phyloP scores from a whole-genome alignment of 495 filamentous ascomycete species.

The Beverwykella pulmonaria region DNA sequence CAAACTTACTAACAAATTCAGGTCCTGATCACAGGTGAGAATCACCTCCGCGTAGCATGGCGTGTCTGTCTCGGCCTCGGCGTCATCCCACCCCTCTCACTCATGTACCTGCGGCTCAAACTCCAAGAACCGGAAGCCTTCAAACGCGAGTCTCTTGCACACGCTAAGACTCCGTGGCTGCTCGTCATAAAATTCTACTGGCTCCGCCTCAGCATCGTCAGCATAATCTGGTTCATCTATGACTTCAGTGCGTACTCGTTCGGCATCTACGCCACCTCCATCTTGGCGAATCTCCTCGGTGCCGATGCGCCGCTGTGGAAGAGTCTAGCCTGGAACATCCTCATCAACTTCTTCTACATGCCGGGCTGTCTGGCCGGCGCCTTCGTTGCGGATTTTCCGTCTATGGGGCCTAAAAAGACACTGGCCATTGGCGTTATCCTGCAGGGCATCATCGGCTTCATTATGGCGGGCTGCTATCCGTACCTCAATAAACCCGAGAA shows the following conservation, averaged over 20 bases:
- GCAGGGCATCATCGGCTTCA: conserved; percentile 80
- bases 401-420: conserved; percentile 71
- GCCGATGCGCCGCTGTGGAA: conserved; percentile 63
- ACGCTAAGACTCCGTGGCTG: conserved; percentile 59
- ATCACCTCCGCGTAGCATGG: conserved; percentile 75
- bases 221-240: conserved; percentile 89
- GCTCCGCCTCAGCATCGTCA: conserved; percentile 66
- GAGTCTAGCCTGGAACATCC: conserved; percentile 80
- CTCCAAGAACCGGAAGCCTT: conserved; percentile 84
- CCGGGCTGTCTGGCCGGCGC: conserved; percentile 80
- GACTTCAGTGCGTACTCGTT: conserved; percentile 84
- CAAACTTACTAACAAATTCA: conserved; percentile 27
- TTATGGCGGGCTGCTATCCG: conserved; percentile 79
- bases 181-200: conserved; percentile 64
- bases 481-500: conserved; percentile 62
- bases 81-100: conserved; percentile 72
- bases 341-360: conserved; percentile 84
- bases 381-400: conserved; percentile 63
- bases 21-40: conserved; percentile 67
- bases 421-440: conserved; percentile 66
- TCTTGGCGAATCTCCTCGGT: conserved; percentile 67
- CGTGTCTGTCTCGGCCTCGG: conserved; percentile 76
- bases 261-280: conserved; percentile 73
- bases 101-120: conserved; percentile 74
- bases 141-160: conserved; percentile 57